These are phyloP conservation scores for Saccharomyces pastorianus DNA, from an alignment of 1,139 yeast species.

Conservation along the genomic window DNA sequence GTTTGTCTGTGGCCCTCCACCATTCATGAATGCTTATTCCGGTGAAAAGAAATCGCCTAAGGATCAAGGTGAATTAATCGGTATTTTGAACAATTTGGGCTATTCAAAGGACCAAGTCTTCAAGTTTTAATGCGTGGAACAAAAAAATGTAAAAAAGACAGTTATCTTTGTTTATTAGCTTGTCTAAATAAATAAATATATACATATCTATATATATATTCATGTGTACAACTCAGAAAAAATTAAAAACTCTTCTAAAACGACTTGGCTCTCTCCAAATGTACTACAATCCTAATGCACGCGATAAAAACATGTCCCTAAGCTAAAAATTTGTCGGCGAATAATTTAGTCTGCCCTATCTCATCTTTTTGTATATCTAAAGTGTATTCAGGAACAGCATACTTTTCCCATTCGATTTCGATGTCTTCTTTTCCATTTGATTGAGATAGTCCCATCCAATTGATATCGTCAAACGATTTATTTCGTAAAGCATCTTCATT, in stretches of 20 bases:
- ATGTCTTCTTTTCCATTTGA: background rate
- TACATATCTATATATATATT: background rate
- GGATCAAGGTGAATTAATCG: slow-evolving; percentile 92
- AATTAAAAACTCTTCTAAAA: background rate
- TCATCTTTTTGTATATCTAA: slow-evolving; percentile 12
- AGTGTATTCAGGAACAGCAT: slow-evolving; percentile 10
- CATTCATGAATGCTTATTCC: slow-evolving; percentile 72
- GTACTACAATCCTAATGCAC: no score
- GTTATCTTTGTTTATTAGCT: background rate
- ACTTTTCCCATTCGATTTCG: slow-evolving; percentile 10
- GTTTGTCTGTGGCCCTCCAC: slow-evolving; percentile 90
- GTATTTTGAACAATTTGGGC: slow-evolving; percentile 82
- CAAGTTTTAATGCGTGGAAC: slow-evolving; percentile 54
- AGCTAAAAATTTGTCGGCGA: background rate
- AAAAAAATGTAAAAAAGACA: no score
- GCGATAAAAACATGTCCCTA: background rate
- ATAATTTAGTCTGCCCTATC: slow-evolving; percentile 10
- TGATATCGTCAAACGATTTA: slow-evolving; percentile 1
- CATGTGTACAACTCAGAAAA: background rate
- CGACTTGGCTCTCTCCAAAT: background rate
- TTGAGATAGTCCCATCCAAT: slow-evolving; percentile 5
- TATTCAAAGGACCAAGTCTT: slow-evolving; percentile 80
- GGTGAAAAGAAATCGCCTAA: slow-evolving; percentile 48
- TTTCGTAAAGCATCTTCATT: slow-evolving; percentile 2
- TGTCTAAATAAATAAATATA: background rate